Conservation (phyloP, 345 rosid species). For the Aegle marmelos region DNA sequence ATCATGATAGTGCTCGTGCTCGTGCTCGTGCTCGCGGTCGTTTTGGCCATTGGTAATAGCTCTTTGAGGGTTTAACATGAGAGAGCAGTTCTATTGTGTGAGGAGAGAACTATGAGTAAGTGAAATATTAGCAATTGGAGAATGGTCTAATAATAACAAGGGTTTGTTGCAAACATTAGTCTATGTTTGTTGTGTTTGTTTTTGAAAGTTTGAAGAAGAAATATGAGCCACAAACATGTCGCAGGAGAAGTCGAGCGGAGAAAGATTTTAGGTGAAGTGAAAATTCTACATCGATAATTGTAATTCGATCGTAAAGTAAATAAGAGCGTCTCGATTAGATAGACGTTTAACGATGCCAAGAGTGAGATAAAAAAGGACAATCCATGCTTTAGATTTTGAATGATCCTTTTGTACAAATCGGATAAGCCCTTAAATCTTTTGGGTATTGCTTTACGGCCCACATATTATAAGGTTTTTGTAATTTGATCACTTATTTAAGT, state of each 20-base stretch:
- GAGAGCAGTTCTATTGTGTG: background rate
- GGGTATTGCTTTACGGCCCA: background rate
- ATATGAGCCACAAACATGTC: conserved; percentile 18
- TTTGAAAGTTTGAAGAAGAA: conserved; percentile 1
- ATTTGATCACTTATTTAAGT: background rate
- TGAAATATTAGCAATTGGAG: background rate
- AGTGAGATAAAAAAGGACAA: background rate
- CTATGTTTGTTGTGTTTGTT: background rate
- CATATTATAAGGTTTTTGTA: background rate
- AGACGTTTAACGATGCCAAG: background rate
- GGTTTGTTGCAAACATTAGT: too few species aligned
- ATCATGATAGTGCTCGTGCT: background rate
- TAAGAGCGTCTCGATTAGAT: background rate
- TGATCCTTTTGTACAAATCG: background rate
- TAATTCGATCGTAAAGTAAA: background rate
- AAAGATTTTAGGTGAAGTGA: background rate
- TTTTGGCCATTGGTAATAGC: conserved; percentile 22
- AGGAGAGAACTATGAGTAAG: background rate
- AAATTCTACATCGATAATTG: background rate
- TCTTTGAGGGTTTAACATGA: conserved; percentile 30
- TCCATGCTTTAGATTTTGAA: background rate
- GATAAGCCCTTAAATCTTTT: background rate
- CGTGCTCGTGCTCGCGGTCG: conserved; percentile 4
- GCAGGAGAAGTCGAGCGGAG: background rate
- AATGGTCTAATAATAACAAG: background rate